A percentile compares a stretch with the other conserved stretches of the same genome.
phyloP scores from a whole-genome alignment of 495 filamentous ascomycete genomes.

The Xylaria telfairii region DNA sequence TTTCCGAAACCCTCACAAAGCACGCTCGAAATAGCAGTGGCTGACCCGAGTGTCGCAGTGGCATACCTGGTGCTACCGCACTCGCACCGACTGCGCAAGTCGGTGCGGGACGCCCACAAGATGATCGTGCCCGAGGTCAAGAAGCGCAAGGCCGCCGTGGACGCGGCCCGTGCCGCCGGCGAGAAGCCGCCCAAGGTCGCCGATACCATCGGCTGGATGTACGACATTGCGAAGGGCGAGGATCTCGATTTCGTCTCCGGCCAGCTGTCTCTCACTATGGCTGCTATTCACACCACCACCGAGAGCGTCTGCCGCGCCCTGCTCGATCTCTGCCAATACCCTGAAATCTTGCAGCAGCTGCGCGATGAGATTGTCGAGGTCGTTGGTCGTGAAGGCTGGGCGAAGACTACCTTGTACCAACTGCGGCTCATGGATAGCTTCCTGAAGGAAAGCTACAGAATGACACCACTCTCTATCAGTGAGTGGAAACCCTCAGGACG shows the following conservation, averaged over 20 bases:
- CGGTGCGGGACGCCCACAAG: slow-evolving; percentile 39
- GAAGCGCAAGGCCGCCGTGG: slow-evolving; percentile 35
- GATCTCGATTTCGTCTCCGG: slow-evolving; percentile 38
- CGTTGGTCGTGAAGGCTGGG: slow-evolving; percentile 44
- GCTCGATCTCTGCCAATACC: slow-evolving; percentile 47
- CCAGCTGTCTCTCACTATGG: slow-evolving; percentile 41
- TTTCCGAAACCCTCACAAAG: too few species aligned
- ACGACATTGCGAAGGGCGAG: slow-evolving; percentile 35
- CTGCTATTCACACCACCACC: slow-evolving; percentile 47
- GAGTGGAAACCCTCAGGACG: slow-evolving; percentile 22
- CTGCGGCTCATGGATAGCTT: slow-evolving; percentile 60
- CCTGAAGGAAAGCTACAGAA: slow-evolving; percentile 50
- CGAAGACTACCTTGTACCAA: slow-evolving; percentile 56
- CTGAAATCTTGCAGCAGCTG: slow-evolving; percentile 45
- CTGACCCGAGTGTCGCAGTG: too few species aligned
- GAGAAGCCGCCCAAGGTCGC: slow-evolving; percentile 40
- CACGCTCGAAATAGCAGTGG: too few species aligned
- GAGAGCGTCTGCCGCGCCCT: slow-evolving; percentile 44
- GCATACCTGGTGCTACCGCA: slow-evolving; percentile 43
- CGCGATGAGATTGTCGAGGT: slow-evolving; percentile 50
- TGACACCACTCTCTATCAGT: slow-evolving; percentile 44
- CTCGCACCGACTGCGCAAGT: slow-evolving; percentile 31
- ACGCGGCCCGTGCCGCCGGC: slow-evolving; percentile 35
- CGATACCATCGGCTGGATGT: slow-evolving; percentile 47
- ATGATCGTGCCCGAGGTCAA: slow-evolving; percentile 45